Conservation (phyloP, 805 yeast genomes). For the Ogataea minuta region DNA sequence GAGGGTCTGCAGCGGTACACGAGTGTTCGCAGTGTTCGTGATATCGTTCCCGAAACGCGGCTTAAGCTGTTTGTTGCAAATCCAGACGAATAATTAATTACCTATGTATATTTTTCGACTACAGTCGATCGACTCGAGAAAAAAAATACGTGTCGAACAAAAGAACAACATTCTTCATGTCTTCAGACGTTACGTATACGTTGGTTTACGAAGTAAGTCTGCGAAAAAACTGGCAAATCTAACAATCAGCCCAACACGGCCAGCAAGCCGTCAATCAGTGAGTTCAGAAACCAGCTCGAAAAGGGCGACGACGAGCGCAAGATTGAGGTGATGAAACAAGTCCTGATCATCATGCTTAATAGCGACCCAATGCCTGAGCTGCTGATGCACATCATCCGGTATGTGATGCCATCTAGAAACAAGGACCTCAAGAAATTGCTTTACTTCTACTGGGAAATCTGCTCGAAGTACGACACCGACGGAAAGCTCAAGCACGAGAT, state of each 20-base stretch:
- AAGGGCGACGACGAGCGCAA: constrained; percentile 87
- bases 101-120: not conserved
- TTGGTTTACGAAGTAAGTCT: constrained; percentile 61
- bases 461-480: constrained; percentile 82
- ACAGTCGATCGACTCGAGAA: constrained; percentile 12
- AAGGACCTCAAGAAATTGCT: constrained; percentile 89
- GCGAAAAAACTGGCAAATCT: not conserved
- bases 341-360: constrained; percentile 81
- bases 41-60: constrained; percentile 33
- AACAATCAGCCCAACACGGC: constrained; percentile 54
- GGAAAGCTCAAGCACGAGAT: constrained; percentile 97
- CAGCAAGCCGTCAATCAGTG: constrained; percentile 60
- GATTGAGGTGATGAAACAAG: constrained; percentile 84
- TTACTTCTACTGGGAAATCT: constrained; percentile 97
- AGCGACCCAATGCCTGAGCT: constrained; percentile 92
- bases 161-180: constrained; percentile 20
- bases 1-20: constrained; percentile 32
- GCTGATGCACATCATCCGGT: constrained; percentile 95
- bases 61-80: constrained; percentile 56
- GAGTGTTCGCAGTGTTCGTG: constrained; percentile 34
- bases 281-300: constrained; percentile 76
- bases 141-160: constrained; percentile 21
- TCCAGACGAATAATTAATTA: constrained; percentile 40
- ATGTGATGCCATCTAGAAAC: constrained; percentile 92
- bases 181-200: constrained; percentile 57